Conservation (phyloP, 192 early-diverging fungal genomes). For the Glomus cerebriforme region DNA sequence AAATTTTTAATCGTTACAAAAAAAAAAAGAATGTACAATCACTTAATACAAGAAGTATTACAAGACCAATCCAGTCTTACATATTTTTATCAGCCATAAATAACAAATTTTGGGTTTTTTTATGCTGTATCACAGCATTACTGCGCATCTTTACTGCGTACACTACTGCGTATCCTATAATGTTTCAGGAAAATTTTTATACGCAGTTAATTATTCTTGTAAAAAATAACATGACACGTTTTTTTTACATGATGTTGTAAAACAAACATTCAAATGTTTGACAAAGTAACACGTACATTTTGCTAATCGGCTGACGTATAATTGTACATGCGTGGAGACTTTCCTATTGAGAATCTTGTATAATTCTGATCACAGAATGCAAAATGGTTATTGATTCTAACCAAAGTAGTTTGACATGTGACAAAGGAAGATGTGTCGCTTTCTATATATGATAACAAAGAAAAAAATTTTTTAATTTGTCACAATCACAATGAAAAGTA, state of each 20-base stretch:
- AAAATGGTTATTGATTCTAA: slow-evolving; percentile 2
- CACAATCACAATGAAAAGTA: neutral
- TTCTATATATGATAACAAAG: neutral
- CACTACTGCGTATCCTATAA: neutral
- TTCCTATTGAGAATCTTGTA: neutral
- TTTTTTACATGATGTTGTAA: neutral
- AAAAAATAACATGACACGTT: neutral
- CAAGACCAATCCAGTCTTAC: neutral
- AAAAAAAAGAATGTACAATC: neutral
- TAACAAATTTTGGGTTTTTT: neutral
- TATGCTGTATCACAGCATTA: neutral
- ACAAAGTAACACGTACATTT: neutral
- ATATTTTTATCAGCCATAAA: neutral
- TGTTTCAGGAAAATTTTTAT: neutral
- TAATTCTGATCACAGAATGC: neutral
- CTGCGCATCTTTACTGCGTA: neutral
- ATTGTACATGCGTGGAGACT: neutral
- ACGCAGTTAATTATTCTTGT: neutral
- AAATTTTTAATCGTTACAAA: neutral
- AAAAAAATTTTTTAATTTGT: neutral
- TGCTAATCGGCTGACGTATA: neutral
- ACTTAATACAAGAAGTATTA: neutral
- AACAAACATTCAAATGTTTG: neutral
- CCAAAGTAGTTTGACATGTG: slow-evolving; percentile 16
- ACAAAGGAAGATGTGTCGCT: neutral